Base-by-base conservation (phyloP, 768 basidiomycete genomes). In the Leucosporidium yakuticum region DNA sequence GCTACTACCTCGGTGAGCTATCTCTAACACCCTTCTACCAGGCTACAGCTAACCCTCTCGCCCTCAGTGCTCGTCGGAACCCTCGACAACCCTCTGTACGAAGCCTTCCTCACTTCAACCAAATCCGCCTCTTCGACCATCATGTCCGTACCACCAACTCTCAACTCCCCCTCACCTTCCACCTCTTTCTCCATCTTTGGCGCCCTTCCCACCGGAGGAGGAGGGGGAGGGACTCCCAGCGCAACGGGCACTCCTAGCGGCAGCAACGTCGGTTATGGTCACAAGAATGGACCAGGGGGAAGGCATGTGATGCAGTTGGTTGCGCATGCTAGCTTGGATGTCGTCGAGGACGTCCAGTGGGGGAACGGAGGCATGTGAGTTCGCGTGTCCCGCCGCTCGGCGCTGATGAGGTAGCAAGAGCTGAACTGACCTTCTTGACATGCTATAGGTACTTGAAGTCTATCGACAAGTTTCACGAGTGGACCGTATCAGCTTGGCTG, bases 381-480 rank as follows among this genome's bases (percentile, higher is more conserved):
- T 44, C 39, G 39, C 39, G 39, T 44, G 39, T 8, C 39, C 29
- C 21, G 31, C 23, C 36, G 21, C 57, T 44, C 27, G 23, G 14
- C 7, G 17, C 4, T 48, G 17, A 25, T 19, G 14, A 0, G 3
- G 59, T 15, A 27, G 15, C 19, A 14, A 9, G 17, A 4, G 25
- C 20, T 9, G 59, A 39, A 27, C 59, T 60, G 44, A 60, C 47
- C 19, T 25, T 4, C 20, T 12, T 9, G 39, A 4, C 25, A 29
- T 15, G 8, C 39, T 44, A 15, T 67, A 98, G 96, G 89, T 97
- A 97, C 79, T 83, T 97, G 65, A 95, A 94, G 77, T 85, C 87
- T 23, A 87, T 98, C 67, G 96, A 99, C 83, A 91, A 88, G 81
- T 96, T 97, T 80, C 97, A 98, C 76, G 96, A 98, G 77, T 99